phyloP scores from a whole-genome alignment of 306 rosid genomes.

The Cucurbita moschata region DNA sequence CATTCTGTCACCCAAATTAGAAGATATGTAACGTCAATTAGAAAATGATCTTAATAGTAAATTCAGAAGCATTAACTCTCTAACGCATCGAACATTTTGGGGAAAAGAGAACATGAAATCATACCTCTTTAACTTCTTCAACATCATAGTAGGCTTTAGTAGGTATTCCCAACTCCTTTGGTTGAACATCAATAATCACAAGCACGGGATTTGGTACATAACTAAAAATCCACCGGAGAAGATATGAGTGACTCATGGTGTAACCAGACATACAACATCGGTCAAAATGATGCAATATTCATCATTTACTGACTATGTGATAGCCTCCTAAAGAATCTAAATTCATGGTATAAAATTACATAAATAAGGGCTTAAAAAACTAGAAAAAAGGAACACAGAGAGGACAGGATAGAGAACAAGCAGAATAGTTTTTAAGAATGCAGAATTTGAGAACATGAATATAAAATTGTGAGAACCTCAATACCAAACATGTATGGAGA shows the following conservation, averaged over 20 bases:
- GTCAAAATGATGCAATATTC: neutral
- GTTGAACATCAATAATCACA: conserved; percentile 83
- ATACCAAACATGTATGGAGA: neutral
- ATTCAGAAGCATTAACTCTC: neutral
- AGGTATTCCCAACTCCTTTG: conserved; percentile 88
- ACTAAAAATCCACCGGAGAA: conserved; percentile 17
- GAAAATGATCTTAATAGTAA: neutral
- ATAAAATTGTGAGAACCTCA: neutral
- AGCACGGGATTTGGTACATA: conserved; percentile 75
- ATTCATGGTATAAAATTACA: neutral
- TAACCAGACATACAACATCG: neutral
- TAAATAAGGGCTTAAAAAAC: neutral
- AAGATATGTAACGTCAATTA: neutral
- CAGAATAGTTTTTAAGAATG: neutral
- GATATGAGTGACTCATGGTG: neutral
- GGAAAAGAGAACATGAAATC: neutral
- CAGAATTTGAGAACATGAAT: neutral
- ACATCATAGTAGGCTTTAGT: conserved; percentile 89
- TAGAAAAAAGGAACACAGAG: neutral
- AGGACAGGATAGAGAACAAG: neutral
- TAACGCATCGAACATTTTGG: neutral
- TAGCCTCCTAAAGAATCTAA: neutral
- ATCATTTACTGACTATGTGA: neutral
- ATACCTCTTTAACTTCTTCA: conserved; percentile 82
- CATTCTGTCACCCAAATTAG: conserved; percentile 40